phyloP scores from a whole-genome alignment of 179 eudicot genomes.

The Spergularia azorica region DNA sequence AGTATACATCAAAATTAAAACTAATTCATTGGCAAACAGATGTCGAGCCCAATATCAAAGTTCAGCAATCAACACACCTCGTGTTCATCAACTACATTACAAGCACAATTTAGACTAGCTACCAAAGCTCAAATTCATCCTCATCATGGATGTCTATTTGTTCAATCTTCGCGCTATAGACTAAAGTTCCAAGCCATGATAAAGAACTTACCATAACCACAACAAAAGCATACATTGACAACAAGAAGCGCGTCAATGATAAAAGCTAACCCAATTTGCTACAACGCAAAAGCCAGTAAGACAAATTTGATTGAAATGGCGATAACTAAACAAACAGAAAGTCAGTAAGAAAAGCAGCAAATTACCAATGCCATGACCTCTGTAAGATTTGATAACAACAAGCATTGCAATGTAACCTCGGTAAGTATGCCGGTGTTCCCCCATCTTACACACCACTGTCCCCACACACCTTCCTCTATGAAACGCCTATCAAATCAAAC shows the following conservation, averaged over 20 bases:
- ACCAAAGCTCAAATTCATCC: neutral
- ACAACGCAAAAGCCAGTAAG: neutral
- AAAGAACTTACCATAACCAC: too few relatives aligned
- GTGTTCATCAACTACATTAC: too few relatives aligned
- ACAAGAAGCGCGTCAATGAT: neutral
- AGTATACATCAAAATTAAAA: too few relatives aligned
- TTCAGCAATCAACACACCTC: too few relatives aligned
- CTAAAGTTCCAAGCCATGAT: neutral
- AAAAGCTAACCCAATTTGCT: neutral
- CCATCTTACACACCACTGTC: slow-evolving; percentile 96
- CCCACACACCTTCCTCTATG: slow-evolving; percentile 89
- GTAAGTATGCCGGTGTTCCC: slow-evolving; percentile 79
- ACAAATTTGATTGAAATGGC: neutral
- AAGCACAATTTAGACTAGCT: too few relatives aligned
- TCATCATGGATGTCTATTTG: neutral
- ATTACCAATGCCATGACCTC: slow-evolving; percentile 87
- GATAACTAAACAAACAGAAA: neutral
- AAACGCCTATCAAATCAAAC: slow-evolving; percentile 51
- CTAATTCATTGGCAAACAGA: too few relatives aligned
- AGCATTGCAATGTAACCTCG: slow-evolving; percentile 99
- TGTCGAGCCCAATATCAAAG: too few relatives aligned
- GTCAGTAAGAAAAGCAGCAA: neutral
- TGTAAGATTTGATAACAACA: slow-evolving; percentile 86
- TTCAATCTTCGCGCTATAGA: neutral
- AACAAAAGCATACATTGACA: neutral